Percentiles rank a stretch among this genome's conserved stretches.
Conservation (phyloP, 441 rosid genomes). For the Adansonia gregorii region DNA sequence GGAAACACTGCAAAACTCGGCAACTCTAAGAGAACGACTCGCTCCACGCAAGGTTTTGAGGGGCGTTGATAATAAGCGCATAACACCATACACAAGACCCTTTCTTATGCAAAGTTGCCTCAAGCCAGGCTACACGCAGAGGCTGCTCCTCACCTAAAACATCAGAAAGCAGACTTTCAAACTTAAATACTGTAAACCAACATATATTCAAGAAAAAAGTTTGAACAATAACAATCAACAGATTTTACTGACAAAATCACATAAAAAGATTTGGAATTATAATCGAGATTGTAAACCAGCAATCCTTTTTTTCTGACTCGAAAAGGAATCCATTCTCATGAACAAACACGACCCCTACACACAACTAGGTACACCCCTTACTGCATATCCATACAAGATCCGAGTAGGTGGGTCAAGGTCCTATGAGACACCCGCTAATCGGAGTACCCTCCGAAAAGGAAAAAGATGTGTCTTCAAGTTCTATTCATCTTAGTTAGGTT, state of each 20-base stretch:
- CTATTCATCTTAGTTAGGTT: too few relatives aligned
- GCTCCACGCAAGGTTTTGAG: constrained; percentile 90
- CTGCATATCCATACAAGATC: too few relatives aligned
- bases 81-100: constrained; percentile 78
- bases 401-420: too few relatives aligned
- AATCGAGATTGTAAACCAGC: background rate
- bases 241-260: background rate
- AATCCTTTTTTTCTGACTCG: background rate
- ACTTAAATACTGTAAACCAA: constrained; percentile 18
- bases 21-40: constrained; percentile 76
- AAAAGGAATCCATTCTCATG: too few relatives aligned
- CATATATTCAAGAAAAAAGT: background rate
- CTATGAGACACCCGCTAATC: too few relatives aligned
- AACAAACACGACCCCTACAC: too few relatives aligned
- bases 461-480: too few relatives aligned
- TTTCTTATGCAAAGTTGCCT: constrained; percentile 82
- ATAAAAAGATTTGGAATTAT: background rate
- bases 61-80: constrained; percentile 74
- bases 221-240: too few relatives aligned
- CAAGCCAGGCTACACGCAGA: constrained; percentile 75
- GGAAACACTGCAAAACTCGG: constrained; percentile 85
- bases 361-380: too few relatives aligned
- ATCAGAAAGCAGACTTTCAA: constrained; percentile 21
- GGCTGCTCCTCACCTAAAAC: constrained; percentile 60
- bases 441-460: too few relatives aligned